Percentiles rank a stretch among this genome's conserved stretches.
phyloP scores from a whole-genome alignment of 1,284 basidiomycete species.

The Boletus albobrunnescens region DNA sequence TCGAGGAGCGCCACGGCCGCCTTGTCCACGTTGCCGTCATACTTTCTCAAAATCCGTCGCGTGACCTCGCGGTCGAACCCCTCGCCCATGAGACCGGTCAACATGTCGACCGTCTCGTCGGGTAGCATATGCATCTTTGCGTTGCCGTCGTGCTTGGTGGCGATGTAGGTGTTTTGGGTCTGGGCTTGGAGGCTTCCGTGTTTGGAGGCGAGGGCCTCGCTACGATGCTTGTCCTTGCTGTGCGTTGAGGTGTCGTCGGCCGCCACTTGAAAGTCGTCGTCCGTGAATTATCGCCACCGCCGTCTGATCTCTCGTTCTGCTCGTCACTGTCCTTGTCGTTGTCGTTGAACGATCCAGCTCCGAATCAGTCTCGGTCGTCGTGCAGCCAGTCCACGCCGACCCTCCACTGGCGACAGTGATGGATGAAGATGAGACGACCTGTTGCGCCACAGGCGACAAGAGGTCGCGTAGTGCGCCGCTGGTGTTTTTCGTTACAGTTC shows the following conservation, averaged over 20 bases:
- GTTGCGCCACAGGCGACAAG: conserved; percentile 23
- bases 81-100: conserved; percentile 33
- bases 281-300: conserved; percentile 13
- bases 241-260: not conserved
- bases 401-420: not conserved
- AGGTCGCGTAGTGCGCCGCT: conserved; percentile 14
- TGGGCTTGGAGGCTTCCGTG: not conserved
- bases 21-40: conserved; percentile 56
- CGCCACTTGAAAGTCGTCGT: conserved; percentile 10
- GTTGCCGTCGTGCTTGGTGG: not conserved
- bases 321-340: not conserved
- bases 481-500: not conserved
- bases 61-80: conserved; percentile 44
- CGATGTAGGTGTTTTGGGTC: not conserved
- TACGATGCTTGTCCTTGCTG: not conserved
- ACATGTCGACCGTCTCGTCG: conserved; percentile 24
- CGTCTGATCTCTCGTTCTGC: not conserved
- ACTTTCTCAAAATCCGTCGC: conserved; percentile 51
- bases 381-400: conserved; percentile 1
- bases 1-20: conserved; percentile 58
- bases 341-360: conserved; percentile 13
- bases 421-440: conserved; percentile 22
- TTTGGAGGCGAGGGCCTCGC: not conserved
- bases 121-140: conserved; percentile 21
- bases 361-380: conserved; percentile 19